Conservation (phyloP, 2,329 filamentous ascomycete genomes). For the Aureobasidium sp. region DNA sequence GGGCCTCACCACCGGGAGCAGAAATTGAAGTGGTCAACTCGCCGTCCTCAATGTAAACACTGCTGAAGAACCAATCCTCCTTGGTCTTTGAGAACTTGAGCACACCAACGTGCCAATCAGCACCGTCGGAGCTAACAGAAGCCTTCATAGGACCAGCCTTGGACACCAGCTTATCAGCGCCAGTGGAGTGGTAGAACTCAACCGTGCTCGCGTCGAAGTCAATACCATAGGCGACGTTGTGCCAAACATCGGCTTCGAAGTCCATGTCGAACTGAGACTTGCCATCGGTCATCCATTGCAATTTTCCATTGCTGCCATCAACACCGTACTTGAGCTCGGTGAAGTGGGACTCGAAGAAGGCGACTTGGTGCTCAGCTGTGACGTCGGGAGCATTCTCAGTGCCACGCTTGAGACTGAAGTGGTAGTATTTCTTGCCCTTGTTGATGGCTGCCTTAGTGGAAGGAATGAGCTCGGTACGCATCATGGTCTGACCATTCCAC, state of each 20-base stretch:
- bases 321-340: constrained; percentile 65
- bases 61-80: constrained; percentile 67
- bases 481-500: constrained; percentile 68
- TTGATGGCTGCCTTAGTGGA: constrained; percentile 61
- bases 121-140: constrained; percentile 57
- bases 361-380: constrained; percentile 60
- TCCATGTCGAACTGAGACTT: constrained; percentile 56
- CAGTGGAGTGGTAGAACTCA: constrained; percentile 64
- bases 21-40: constrained; percentile 24
- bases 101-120: constrained; percentile 67
- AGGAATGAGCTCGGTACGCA: constrained; percentile 66
- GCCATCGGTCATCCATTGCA: constrained; percentile 59
- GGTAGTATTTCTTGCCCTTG: constrained; percentile 61
- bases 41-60: constrained; percentile 64
- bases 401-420: constrained; percentile 60
- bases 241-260: constrained; percentile 60
- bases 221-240: constrained; percentile 69
- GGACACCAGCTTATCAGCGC: constrained; percentile 49
- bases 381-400: constrained; percentile 54
- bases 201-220: constrained; percentile 58
- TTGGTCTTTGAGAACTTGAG: constrained; percentile 55
- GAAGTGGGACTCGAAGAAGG: constrained; percentile 63
- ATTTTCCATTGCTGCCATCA: constrained; percentile 28
- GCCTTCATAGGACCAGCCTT: constrained; percentile 55
- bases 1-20: constrained; percentile 14